Percentiles rank a stretch among this genome's conserved stretches.
Evolutionary conservation across 2,329 filamentous ascomycete genomes (phyloP).

Genomic region (Sporothrix pallida): DNA sequence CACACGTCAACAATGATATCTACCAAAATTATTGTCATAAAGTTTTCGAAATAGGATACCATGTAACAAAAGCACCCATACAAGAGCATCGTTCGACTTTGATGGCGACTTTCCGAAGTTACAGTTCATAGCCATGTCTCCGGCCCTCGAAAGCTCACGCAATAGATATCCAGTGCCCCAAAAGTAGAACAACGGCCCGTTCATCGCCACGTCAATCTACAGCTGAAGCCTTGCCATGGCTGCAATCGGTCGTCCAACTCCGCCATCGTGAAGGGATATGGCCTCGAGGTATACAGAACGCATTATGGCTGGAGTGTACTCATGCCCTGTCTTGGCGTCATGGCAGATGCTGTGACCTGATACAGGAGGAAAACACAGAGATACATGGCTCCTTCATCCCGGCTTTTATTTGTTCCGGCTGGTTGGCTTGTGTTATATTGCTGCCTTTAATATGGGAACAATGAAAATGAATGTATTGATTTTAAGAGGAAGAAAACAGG

Average conservation of each 20-base stretch:
- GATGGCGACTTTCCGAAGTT: too few relatives aligned
- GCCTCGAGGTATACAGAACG: not conserved
- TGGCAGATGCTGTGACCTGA: not conserved
- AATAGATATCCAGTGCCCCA: not conserved
- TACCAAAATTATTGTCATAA: not conserved
- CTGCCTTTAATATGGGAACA: not conserved
- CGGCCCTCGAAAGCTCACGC: not conserved
- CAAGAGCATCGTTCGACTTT: too few relatives aligned
- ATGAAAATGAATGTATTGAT: not conserved
- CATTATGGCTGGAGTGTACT: not conserved
- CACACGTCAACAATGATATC: not conserved
- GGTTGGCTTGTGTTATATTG: not conserved
- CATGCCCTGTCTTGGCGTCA: not conserved
- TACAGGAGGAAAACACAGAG: not conserved
- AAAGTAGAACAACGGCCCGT: not conserved
- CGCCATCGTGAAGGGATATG: not conserved
- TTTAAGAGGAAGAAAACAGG: too few relatives aligned
- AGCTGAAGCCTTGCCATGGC: not conserved
- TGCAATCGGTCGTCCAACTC: not conserved
- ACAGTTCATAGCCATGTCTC: not conserved
- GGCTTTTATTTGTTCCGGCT: not conserved
- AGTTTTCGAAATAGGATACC: too few relatives aligned
- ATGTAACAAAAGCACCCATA: too few relatives aligned
- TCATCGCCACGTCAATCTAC: not conserved
- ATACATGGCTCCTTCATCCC: not conserved